Evolutionary conservation across 768 basidiomycete species (phyloP).

Genomic region (Kwoniella newhampshirensis): DNA sequence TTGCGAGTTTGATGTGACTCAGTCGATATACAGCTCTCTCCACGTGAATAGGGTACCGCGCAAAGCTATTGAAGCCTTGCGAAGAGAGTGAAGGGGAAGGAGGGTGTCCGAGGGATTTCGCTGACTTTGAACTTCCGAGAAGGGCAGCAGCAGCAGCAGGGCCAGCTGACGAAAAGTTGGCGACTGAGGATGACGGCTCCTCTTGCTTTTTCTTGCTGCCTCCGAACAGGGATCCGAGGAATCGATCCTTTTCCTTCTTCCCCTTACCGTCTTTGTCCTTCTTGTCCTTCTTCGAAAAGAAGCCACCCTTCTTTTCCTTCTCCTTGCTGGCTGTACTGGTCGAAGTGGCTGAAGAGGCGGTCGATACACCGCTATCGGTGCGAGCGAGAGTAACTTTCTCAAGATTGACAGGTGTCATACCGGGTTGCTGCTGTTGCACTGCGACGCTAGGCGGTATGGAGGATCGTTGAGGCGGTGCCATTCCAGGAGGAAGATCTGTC

Average conservation of each 20-base stretch:
- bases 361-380: conserved; percentile 23
- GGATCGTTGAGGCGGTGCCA: conserved; percentile 40
- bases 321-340: conserved; percentile 8
- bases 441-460: conserved; percentile 35
- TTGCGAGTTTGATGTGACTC: conserved; percentile 97
- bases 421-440: conserved; percentile 26
- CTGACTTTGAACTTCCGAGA: conserved; percentile 77
- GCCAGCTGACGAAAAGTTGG: conserved; percentile 56
- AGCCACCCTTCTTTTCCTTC: conserved; percentile 45
- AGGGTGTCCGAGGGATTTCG: conserved; percentile 58
- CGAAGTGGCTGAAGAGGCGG: conserved; percentile 17
- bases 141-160: conserved; percentile 84
- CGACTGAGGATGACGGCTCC: conserved; percentile 35
- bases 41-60: conserved; percentile 96
- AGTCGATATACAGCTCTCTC: conserved; percentile 96
- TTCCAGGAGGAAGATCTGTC: conserved; percentile 40
- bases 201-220: conserved; percentile 85
- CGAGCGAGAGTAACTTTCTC: conserved; percentile 29
- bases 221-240: conserved; percentile 89
- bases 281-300: conserved; percentile 41
- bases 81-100: conserved; percentile 50
- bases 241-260: conserved; percentile 64
- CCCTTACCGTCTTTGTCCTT: conserved; percentile 45
- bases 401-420: conserved; percentile 21
- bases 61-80: conserved; percentile 56